These are phyloP conservation scores for Pythium diclinum DNA, from an alignment of 352 stramenopile species.

Conservation along the genomic window DNA sequence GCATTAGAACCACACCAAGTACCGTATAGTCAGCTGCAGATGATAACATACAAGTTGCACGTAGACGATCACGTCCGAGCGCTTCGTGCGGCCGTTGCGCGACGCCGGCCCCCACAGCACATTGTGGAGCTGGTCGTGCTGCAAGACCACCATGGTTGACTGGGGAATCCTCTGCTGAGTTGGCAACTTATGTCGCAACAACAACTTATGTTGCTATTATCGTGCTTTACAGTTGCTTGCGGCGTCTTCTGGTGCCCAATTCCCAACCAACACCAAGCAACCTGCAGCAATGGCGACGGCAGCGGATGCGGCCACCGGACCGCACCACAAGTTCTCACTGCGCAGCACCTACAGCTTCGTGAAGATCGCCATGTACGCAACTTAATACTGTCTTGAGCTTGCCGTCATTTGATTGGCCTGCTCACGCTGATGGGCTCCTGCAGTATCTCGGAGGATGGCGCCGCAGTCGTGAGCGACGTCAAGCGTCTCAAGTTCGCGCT, in stretches of 20 bases:
- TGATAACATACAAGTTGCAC: constrained; percentile 38
- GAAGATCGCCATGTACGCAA: constrained; percentile 63
- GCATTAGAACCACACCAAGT: neutral
- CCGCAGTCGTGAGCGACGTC: constrained; percentile 36
- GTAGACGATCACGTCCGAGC: constrained; percentile 42
- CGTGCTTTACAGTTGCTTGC: constrained; percentile 6
- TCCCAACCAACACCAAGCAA: neutral
- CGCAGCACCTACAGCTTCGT: constrained; percentile 46
- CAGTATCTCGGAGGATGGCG: constrained; percentile 56
- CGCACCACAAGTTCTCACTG: constrained; percentile 80
- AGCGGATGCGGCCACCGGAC: neutral
- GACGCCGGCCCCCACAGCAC: constrained; percentile 53
- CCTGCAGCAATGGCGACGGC: constrained; percentile 5
- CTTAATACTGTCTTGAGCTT: neutral
- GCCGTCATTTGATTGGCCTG: neutral
- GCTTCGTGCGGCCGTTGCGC: constrained; percentile 39
- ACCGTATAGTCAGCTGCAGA: neutral
- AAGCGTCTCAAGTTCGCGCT: constrained; percentile 73
- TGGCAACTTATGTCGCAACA: neutral
- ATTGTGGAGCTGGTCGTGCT: constrained; percentile 57
- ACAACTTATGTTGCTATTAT: constrained; percentile 1
- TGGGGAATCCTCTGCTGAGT: neutral
- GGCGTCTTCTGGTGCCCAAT: neutral
- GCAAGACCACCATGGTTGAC: constrained; percentile 54
- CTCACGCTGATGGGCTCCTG: neutral